A percentile compares a stretch with the other conserved stretches of the same genome.
Evolutionary conservation across 176 grass and related monocot species (phyloP).

Genomic region (Pontederia crassipes): DNA sequence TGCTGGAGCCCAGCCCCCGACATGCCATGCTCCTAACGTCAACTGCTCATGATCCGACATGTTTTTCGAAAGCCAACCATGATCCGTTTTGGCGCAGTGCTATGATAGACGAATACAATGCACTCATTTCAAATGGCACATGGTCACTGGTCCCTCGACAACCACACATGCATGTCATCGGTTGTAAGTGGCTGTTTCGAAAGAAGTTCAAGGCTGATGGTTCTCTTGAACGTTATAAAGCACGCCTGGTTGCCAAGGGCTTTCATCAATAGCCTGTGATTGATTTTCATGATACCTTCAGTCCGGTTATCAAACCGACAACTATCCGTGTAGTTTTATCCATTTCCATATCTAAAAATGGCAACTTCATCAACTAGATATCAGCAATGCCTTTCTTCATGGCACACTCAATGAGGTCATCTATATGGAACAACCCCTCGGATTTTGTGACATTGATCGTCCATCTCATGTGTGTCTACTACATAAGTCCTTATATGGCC

Average conservation of each 20-base stretch:
- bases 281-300: neutral
- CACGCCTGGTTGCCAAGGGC: neutral
- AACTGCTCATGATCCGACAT: too few relatives aligned
- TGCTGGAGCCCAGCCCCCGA: too few relatives aligned
- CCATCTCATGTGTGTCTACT: neutral
- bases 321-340: neutral
- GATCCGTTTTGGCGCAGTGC: too few relatives aligned
- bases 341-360: neutral
- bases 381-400: constrained; percentile 8
- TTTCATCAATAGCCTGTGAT: neutral
- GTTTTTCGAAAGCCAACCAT: too few relatives aligned
- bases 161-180: too few relatives aligned
- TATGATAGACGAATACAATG: too few relatives aligned
- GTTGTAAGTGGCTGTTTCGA: too few relatives aligned
- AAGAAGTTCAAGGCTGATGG: too few relatives aligned
- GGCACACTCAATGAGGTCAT: neutral
- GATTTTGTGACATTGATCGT: neutral
- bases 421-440: neutral
- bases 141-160: too few relatives aligned
- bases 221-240: too few relatives aligned
- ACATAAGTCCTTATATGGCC: neutral
- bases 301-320: neutral
- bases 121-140: too few relatives aligned
- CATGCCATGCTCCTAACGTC: too few relatives aligned
- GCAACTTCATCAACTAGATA: neutral